Conservation (phyloP, 1,139 yeast genomes). For the Candida albicans region DNA sequence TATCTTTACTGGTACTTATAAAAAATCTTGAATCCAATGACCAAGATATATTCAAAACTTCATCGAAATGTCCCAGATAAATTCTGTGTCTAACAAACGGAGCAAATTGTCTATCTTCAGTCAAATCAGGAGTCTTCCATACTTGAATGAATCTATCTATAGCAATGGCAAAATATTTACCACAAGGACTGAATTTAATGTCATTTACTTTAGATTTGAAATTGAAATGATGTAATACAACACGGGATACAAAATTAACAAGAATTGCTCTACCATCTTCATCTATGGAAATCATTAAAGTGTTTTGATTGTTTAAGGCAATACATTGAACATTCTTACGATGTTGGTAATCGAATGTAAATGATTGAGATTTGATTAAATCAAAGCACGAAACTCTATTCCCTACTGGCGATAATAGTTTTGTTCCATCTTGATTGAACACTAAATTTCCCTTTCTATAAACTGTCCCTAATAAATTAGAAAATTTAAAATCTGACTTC, state of each 20-base stretch:
- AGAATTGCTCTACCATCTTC: slow-evolving; percentile 91
- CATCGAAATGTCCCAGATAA: slow-evolving; percentile 91
- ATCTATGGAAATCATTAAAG: slow-evolving; percentile 82
- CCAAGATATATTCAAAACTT: slow-evolving; percentile 80
- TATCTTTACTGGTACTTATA: slow-evolving; percentile 83
- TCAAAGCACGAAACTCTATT: slow-evolving; percentile 90
- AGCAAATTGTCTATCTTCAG: slow-evolving; percentile 83
- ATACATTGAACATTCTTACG: slow-evolving; percentile 77
- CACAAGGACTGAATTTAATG: slow-evolving; percentile 85
- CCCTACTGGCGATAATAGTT: slow-evolving; percentile 88
- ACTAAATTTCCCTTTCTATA: slow-evolving; percentile 87
- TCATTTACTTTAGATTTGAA: slow-evolving; percentile 78
- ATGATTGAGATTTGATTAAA: slow-evolving; percentile 77
- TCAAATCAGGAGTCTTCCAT: slow-evolving; percentile 85
- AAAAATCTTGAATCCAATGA: slow-evolving; percentile 87
- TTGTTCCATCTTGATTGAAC: slow-evolving; percentile 86
- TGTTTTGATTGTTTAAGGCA: slow-evolving; percentile 80
- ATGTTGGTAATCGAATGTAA: slow-evolving; percentile 91
- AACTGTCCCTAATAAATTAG: slow-evolving; percentile 91
- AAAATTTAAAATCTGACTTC: slow-evolving; percentile 59
- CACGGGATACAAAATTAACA: slow-evolving; percentile 78
- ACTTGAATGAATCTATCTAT: slow-evolving; percentile 81
- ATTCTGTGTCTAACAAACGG: slow-evolving; percentile 91
- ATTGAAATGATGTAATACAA: slow-evolving; percentile 93
- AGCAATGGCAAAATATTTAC: slow-evolving; percentile 83